phyloP scores from a whole-genome alignment of 768 basidiomycete genomes.

The Leccinum barrowsii region DNA sequence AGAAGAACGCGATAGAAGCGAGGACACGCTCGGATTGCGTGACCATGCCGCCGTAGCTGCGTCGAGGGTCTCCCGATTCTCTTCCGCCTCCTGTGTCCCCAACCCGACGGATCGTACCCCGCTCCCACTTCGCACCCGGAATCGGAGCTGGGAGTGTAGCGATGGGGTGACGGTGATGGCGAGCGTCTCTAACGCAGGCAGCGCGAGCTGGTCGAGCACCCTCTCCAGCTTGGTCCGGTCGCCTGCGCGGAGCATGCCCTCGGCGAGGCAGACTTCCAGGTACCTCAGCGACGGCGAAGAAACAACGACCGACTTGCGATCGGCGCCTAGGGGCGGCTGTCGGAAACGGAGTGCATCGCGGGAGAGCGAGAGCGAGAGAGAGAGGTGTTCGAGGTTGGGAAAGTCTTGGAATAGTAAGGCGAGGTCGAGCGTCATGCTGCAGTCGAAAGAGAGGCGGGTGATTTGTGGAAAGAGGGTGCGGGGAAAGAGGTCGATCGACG shows the following conservation, averaged over 20 bases:
- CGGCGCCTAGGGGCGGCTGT: not conserved
- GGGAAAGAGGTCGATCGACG: conserved; percentile 16
- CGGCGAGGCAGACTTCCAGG: conserved; percentile 21
- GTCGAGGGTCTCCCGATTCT: conserved; percentile 1
- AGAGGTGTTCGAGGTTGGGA: conserved; percentile 13
- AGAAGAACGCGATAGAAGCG: conserved; percentile 15
- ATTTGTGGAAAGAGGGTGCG: conserved; percentile 15
- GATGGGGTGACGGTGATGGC: conserved; percentile 4
- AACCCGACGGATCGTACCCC: not conserved
- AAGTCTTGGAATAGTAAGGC: conserved; percentile 18
- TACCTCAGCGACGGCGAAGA: conserved; percentile 3
- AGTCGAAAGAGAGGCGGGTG: conserved; percentile 24
- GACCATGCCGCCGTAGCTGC: conserved; percentile 10
- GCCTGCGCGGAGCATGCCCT: conserved; percentile 20
- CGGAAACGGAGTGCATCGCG: conserved; percentile 11
- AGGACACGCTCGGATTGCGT: conserved; percentile 6
- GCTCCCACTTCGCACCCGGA: not conserved
- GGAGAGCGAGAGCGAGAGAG: conserved; percentile 12
- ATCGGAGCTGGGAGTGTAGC: not conserved
- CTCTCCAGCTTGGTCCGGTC: conserved; percentile 13
- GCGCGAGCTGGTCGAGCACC: conserved; percentile 20
- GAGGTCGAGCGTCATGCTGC: conserved; percentile 18
- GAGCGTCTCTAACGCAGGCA: conserved; percentile 19
- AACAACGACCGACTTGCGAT: not conserved
- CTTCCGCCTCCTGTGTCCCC: not conserved